phyloP scores from a whole-genome alignment of 148 eudicot species.

The Dianthus caryophyllus region DNA sequence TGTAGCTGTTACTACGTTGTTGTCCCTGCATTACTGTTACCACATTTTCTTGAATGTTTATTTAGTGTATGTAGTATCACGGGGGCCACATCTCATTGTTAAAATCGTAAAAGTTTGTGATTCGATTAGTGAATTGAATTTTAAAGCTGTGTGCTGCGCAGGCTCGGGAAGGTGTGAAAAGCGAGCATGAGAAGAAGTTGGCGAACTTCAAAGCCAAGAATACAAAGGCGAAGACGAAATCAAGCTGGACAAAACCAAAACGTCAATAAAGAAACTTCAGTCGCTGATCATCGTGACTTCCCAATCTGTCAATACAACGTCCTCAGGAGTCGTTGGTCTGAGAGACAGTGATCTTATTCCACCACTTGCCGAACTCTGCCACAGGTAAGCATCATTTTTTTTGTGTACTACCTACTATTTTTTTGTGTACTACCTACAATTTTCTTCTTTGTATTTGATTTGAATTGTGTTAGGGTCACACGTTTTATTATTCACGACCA shows the following conservation, averaged over 20 bases:
- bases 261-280: conserved; percentile 71
- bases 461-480: too few species aligned
- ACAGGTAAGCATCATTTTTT: conserved; percentile 63
- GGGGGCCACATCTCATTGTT: too few species aligned
- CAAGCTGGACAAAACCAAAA: conserved; percentile 90
- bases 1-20: too few species aligned
- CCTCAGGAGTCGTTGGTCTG: conserved; percentile 64
- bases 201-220: conserved; percentile 77
- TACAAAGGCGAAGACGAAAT: conserved; percentile 69
- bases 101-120: too few species aligned
- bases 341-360: conserved; percentile 88
- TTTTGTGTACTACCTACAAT: too few species aligned
- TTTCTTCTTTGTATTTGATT: too few species aligned
- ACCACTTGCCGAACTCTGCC: conserved; percentile 86
- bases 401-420: too few species aligned
- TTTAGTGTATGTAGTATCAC: too few species aligned
- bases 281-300: conserved; percentile 86
- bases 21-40: too few species aligned
- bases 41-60: too few species aligned
- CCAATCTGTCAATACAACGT: conserved; percentile 85
- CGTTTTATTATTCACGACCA: too few species aligned
- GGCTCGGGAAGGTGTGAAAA: conserved; percentile 94
- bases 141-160: conserved; percentile 25
- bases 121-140: neutral
- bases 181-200: conserved; percentile 84